phyloP scores from a whole-genome alignment of 2,329 filamentous ascomycete genomes.

The Myriosclerotinia scirpicola region DNA sequence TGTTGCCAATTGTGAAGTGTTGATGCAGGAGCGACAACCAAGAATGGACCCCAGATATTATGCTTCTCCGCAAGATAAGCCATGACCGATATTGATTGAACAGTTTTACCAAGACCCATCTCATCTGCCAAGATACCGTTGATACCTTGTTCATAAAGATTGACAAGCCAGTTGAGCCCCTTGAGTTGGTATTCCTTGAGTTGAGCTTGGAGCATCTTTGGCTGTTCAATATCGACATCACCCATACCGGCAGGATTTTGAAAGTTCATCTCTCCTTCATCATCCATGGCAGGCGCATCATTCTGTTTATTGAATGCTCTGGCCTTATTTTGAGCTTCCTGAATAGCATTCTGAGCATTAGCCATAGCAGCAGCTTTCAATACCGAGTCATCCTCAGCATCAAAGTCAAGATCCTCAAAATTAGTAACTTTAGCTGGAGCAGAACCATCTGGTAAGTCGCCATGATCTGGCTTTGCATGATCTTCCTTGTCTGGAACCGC shows the following conservation, averaged over 20 bases:
- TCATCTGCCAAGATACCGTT: constrained; percentile 98
- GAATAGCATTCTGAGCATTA: constrained; percentile 93
- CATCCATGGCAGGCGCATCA: constrained; percentile 68
- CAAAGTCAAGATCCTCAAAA: constrained; percentile 93
- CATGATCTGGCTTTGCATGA: constrained; percentile 41
- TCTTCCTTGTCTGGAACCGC: constrained; percentile 50
- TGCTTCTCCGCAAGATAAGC: constrained; percentile 95
- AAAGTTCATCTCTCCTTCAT: constrained; percentile 99
- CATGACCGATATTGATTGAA: constrained; percentile 99
- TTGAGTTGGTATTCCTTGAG: constrained; percentile 99
- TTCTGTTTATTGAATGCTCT: constrained; percentile 83
- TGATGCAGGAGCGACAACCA: constrained; percentile 93
- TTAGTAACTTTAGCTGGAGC: constrained; percentile 76
- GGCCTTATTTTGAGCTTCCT: constrained; percentile 90
- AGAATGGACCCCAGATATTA: constrained; percentile 96
- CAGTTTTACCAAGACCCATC: constrained; percentile 99
- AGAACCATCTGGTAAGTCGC: constrained; percentile 53
- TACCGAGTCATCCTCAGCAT: constrained; percentile 84
- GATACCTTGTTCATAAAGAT: constrained; percentile 98
- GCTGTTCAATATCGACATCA: constrained; percentile 91
- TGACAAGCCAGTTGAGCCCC: constrained; percentile 98
- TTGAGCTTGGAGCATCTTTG: constrained; percentile 87
- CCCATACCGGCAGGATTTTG: constrained; percentile 96
- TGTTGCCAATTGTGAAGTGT: constrained; percentile 99
- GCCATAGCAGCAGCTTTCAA: constrained; percentile 84